phyloP scores from a whole-genome alignment of 2,329 filamentous ascomycete species.

The Trichothecium sympodiale region DNA sequence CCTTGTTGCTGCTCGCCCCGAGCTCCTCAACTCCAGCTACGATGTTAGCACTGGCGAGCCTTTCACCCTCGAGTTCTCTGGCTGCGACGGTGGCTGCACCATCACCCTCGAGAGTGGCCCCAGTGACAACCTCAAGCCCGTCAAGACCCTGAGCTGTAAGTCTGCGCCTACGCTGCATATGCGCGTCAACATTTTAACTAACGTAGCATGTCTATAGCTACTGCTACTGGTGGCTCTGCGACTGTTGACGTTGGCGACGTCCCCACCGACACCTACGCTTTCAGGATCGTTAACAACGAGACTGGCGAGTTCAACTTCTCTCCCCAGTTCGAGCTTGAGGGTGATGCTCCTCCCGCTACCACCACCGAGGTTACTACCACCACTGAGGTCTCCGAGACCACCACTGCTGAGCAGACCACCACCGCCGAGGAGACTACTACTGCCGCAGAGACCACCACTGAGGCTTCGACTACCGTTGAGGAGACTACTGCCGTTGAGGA shows the following conservation, averaged over 20 bases:
- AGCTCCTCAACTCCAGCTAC: conserved; percentile 20
- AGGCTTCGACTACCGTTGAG: conserved; percentile 1
- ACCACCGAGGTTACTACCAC: conserved; percentile 5
- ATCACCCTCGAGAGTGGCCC: conserved; percentile 21
- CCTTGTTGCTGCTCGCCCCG: conserved; percentile 16
- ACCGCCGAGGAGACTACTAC: conserved; percentile 2
- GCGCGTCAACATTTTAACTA: neutral
- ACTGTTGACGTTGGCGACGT: conserved; percentile 16
- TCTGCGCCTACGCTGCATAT: neutral
- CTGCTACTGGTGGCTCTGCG: conserved; percentile 12
- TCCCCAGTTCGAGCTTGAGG: conserved; percentile 17
- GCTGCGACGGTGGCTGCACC: conserved; percentile 21
- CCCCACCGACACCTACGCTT: conserved; percentile 19
- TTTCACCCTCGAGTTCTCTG: conserved; percentile 20
- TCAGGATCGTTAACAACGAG: conserved; percentile 20
- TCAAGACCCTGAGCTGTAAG: conserved; percentile 21
- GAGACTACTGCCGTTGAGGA: conserved; percentile 6
- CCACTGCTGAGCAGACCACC: conserved; percentile 7
- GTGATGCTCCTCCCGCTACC: conserved; percentile 9
- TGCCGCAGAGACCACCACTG: conserved; percentile 1
- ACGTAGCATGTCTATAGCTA: conserved; percentile 5
- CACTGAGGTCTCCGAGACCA: conserved; percentile 6
- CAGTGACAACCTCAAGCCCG: conserved; percentile 15
- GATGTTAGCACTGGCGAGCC: conserved; percentile 16
- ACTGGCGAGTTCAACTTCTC: conserved; percentile 19